Evolutionary conservation across 768 basidiomycete genomes (phyloP).

Genomic region (Boletus edulis): DNA sequence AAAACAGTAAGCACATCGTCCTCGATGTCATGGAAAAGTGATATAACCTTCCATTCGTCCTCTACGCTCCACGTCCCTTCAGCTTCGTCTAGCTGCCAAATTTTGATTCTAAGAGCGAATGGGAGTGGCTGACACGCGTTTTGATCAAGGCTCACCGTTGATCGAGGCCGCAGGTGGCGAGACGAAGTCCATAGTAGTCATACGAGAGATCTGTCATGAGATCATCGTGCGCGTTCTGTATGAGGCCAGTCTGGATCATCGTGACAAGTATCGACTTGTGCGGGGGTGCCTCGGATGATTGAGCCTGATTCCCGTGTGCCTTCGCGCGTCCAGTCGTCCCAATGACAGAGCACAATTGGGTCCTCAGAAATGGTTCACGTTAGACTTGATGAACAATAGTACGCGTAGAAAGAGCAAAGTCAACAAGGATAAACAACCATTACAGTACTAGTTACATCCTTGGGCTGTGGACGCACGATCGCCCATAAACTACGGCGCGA

Average conservation of each 20-base stretch:
- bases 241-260: constrained; percentile 81
- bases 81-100: constrained; percentile 76
- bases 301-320: neutral
- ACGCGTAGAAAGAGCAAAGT: too few relatives aligned
- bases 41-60: constrained; percentile 87
- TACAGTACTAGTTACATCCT: too few relatives aligned
- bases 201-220: constrained; percentile 85
- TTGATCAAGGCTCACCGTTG: constrained; percentile 54
- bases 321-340: neutral
- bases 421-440: too few relatives aligned
- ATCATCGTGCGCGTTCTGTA: constrained; percentile 75
- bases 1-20: neutral
- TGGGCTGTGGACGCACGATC: too few relatives aligned
- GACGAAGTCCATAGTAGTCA: constrained; percentile 83
- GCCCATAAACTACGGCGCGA: too few relatives aligned
- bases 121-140: constrained; percentile 8
- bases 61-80: constrained; percentile 75
- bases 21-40: neutral
- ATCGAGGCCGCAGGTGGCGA: constrained; percentile 81
- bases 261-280: neutral
- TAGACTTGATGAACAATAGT: too few relatives aligned
- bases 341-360: neutral
- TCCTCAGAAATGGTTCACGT: neutral
- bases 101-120: constrained; percentile 57
- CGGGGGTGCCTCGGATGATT: neutral